Percentiles rank a stretch among this genome's conserved stretches.
These are phyloP conservation scores for Schrenkiella parvula DNA, from an alignment of 345 rosid genomes.

Conservation along the genomic window DNA sequence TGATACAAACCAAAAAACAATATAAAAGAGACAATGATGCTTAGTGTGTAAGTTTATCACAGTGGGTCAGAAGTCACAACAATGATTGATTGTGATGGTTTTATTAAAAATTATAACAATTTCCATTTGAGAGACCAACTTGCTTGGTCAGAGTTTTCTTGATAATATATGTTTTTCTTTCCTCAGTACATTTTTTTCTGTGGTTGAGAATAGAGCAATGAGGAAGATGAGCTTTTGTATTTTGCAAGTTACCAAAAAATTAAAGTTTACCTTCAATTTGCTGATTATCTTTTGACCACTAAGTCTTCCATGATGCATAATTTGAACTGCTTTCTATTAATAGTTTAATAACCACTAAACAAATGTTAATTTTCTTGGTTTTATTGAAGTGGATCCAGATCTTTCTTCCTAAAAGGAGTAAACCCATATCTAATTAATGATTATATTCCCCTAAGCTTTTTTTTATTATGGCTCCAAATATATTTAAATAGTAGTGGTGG, in stretches of 20 bases:
- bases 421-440: neutral
- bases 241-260: constrained; percentile 7
- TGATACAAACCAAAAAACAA: neutral
- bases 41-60: neutral
- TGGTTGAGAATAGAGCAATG: constrained; percentile 2
- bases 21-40: constrained; percentile 5
- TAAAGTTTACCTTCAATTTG: neutral
- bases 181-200: neutral
- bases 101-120: neutral
- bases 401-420: neutral
- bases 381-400: neutral
- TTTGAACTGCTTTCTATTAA: neutral
- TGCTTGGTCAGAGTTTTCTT: constrained; percentile 17
- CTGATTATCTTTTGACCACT: constrained; percentile 1
- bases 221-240: constrained; percentile 4
- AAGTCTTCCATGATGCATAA: neutral
- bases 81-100: constrained; percentile 10
- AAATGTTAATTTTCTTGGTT: constrained; percentile 6
- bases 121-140: neutral
- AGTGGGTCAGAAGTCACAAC: constrained; percentile 10
- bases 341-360: neutral
- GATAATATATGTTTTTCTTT: neutral
- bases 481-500: neutral
- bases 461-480: neutral
- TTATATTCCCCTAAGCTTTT: neutral